Conservation (phyloP, 352 stramenopile genomes). For the Globisporangium mamillatum region DNA sequence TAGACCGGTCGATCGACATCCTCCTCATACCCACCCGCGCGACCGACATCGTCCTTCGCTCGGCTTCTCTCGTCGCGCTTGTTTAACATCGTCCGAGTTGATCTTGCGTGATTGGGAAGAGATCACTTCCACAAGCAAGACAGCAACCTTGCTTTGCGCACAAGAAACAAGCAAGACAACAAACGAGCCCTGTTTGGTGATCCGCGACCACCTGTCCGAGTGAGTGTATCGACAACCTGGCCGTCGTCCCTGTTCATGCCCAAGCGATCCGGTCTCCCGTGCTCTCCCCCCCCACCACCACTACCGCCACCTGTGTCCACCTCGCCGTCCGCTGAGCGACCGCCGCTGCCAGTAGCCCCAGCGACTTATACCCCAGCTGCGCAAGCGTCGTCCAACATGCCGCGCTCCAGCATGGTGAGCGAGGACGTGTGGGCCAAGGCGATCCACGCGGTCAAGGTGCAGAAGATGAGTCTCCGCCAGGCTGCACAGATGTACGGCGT, state of each 20-base stretch:
- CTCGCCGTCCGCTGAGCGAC: not conserved
- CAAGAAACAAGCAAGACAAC: not conserved
- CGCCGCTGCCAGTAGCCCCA: not conserved
- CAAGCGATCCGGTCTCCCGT: slow-evolving; percentile 3
- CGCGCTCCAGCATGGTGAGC: slow-evolving; percentile 22
- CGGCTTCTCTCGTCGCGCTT: not conserved
- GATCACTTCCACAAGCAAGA: not conserved
- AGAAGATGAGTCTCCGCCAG: slow-evolving; percentile 43
- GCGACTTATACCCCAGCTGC: not conserved
- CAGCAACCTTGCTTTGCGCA: not conserved
- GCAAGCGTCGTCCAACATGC: slow-evolving; percentile 10
- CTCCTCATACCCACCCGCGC: not conserved
- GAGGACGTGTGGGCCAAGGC: slow-evolving; percentile 42
- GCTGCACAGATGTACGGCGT: slow-evolving; percentile 41
- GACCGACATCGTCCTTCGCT: slow-evolving; percentile 5
- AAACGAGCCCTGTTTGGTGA: not conserved
- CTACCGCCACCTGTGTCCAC: too few species aligned
- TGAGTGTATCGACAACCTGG: not conserved
- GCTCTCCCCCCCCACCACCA: not conserved
- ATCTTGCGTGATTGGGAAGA: too few species aligned
- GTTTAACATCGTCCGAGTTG: not conserved
- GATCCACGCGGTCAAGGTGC: slow-evolving; percentile 39
- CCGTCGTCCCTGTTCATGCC: slow-evolving; percentile 4
- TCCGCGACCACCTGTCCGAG: not conserved
- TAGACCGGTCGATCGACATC: not conserved